Evolutionary conservation across 2,329 filamentous ascomycete species (phyloP).

Genomic region (Cladophialophora immunda): DNA sequence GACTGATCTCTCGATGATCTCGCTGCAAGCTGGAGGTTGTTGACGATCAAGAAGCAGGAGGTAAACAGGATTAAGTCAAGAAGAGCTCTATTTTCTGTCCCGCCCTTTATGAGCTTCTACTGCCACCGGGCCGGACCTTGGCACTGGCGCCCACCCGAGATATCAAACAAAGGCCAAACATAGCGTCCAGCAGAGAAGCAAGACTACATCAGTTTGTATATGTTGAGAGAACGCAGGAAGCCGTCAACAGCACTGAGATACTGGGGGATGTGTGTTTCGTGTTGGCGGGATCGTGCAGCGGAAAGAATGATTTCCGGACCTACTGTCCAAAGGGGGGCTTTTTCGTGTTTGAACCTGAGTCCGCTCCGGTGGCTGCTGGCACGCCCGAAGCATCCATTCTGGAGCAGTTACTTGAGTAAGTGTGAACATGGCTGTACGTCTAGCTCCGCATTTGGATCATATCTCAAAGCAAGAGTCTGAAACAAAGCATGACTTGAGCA

Average conservation of each 20-base stretch:
- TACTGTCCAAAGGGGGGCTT: constrained; percentile 17
- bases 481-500: neutral
- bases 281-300: constrained; percentile 27
- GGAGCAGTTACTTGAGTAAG: constrained; percentile 20
- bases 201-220: neutral
- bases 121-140: constrained; percentile 13
- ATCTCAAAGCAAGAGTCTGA: constrained; percentile 18
- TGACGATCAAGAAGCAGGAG: neutral
- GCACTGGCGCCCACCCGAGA: constrained; percentile 25
- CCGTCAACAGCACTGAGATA: constrained; percentile 8
- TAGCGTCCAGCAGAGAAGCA: constrained; percentile 8
- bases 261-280: constrained; percentile 28
- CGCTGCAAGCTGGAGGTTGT: neutral
- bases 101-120: constrained; percentile 7
- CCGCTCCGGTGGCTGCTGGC: constrained; percentile 14
- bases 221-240: constrained; percentile 6
- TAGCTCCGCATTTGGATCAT: neutral
- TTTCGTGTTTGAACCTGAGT: constrained; percentile 31
- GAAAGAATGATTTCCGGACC: constrained; percentile 28
- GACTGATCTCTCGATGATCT: neutral
- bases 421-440: neutral
- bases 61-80: neutral
- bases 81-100: neutral
- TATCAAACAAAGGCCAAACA: constrained; percentile 36
- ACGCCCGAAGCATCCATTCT: constrained; percentile 11